Evolutionary conservation across 2,329 filamentous ascomycete species (phyloP).

Genomic region (Alternaria triticina): DNA sequence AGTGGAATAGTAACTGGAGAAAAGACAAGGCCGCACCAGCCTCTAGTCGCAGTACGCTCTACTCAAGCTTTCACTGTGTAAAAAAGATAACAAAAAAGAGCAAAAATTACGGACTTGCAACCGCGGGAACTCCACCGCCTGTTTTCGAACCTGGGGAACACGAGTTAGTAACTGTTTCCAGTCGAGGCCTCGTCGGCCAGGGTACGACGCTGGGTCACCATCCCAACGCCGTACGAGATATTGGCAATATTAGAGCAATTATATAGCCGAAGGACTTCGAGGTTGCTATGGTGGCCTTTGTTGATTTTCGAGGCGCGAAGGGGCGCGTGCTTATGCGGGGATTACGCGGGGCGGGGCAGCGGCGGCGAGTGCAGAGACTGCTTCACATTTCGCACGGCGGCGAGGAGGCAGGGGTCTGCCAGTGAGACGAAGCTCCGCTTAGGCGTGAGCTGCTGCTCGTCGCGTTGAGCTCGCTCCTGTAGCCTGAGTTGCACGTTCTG

Average conservation of each 20-base stretch:
- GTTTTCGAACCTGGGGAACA: not conserved
- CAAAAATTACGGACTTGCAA: not conserved
- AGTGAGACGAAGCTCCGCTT: not conserved
- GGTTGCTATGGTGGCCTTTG: not conserved
- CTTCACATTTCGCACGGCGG: not conserved
- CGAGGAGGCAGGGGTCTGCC: not conserved
- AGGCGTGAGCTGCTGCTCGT: not conserved
- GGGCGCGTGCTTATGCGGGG: not conserved
- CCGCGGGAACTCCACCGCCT: not conserved
- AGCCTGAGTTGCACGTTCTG: not conserved
- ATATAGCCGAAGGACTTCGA: not conserved
- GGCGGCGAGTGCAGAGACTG: not conserved
- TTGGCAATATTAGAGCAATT: not conserved
- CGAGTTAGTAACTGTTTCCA: not conserved
- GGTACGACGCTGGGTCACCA: not conserved
- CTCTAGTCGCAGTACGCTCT: not conserved
- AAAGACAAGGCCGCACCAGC: not conserved
- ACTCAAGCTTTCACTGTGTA: not conserved
- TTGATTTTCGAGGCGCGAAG: not conserved
- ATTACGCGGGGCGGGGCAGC: not conserved
- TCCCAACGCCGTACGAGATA: not conserved
- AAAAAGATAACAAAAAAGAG: not conserved
- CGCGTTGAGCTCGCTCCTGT: not conserved
- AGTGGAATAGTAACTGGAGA: not conserved
- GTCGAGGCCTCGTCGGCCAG: not conserved